Conservation (phyloP, 768 basidiomycete species). For the Boletus bicolor region DNA sequence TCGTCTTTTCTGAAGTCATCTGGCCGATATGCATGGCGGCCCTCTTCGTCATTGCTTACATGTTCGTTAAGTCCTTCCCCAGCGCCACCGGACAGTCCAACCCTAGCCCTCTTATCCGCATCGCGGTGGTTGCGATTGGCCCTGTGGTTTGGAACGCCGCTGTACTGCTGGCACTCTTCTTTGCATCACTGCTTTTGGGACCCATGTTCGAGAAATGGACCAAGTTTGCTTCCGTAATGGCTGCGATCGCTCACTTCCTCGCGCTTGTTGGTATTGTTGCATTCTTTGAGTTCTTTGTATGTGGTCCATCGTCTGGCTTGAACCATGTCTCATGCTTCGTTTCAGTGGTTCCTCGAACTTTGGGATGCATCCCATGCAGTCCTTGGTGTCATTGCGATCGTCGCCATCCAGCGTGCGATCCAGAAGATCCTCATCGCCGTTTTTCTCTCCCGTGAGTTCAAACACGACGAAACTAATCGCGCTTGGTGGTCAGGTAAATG, state of each 20-base stretch:
- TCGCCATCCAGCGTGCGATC: conserved; percentile 87
- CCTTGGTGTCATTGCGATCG: conserved; percentile 84
- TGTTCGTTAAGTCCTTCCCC: conserved; percentile 93
- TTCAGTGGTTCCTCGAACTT: conserved; percentile 90
- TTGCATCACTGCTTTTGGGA: conserved; percentile 88
- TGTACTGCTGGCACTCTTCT: conserved; percentile 79
- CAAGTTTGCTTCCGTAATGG: conserved; percentile 91
- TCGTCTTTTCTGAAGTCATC: conserved; percentile 80
- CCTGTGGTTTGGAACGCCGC: conserved; percentile 96
- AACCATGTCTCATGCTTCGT: conserved; percentile 20
- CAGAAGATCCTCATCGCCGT: conserved; percentile 94
- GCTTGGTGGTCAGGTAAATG: conserved; percentile 99
- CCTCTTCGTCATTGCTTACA: conserved; percentile 80
- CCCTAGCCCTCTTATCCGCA: conserved; percentile 87
- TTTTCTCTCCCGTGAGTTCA: conserved; percentile 94
- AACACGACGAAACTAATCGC: conserved; percentile 96
- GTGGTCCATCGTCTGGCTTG: conserved; percentile 37
- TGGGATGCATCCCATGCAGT: conserved; percentile 98
- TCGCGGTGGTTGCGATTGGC: conserved; percentile 83
- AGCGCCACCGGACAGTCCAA: conserved; percentile 53
- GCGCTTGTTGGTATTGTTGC: conserved; percentile 78
- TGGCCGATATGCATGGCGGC: conserved; percentile 74
- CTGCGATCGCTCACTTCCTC: conserved; percentile 81
- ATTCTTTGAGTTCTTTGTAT: conserved; percentile 95
- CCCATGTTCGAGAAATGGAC: conserved; percentile 83